Evolutionary conservation across 805 yeast genomes (phyloP).

Genomic region (Millerago galiae): DNA sequence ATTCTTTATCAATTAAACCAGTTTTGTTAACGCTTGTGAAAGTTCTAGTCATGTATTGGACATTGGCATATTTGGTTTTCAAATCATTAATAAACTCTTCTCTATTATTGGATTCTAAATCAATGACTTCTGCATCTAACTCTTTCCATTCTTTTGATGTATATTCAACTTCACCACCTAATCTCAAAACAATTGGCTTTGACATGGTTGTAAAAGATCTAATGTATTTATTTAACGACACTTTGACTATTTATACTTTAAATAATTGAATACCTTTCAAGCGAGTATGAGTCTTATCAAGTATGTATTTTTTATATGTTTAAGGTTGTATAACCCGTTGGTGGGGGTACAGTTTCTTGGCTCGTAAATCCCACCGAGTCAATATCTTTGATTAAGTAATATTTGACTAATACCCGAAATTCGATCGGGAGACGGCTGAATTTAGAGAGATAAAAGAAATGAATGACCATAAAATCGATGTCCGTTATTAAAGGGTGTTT

Average conservation of each 20-base stretch:
- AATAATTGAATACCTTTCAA: no score
- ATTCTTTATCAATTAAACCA: conserved; percentile 61
- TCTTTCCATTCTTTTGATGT: conserved; percentile 66
- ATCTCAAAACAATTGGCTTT: conserved; percentile 56
- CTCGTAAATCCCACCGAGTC: no score
- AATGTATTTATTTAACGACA: background rate
- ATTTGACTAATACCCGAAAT: no score
- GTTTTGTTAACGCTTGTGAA: conserved; percentile 44
- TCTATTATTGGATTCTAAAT: conserved; percentile 32
- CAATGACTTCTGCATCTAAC: conserved; percentile 41
- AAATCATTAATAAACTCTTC: conserved; percentile 31
- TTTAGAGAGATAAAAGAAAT: background rate
- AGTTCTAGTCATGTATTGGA: conserved; percentile 42
- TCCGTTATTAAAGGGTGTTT: background rate
- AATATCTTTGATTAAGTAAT: no score
- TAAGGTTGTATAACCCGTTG: no score
- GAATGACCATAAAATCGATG: background rate
- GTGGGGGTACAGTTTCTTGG: no score
- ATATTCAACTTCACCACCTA: conserved; percentile 38
- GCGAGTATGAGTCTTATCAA: no score
- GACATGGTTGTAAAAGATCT: conserved; percentile 1
- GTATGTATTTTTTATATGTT: no score
- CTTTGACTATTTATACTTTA: background rate
- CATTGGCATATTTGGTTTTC: conserved; percentile 25
- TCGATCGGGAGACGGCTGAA: no score